Conservation (phyloP, 305 asterid species). For the Solanum chacoense region DNA sequence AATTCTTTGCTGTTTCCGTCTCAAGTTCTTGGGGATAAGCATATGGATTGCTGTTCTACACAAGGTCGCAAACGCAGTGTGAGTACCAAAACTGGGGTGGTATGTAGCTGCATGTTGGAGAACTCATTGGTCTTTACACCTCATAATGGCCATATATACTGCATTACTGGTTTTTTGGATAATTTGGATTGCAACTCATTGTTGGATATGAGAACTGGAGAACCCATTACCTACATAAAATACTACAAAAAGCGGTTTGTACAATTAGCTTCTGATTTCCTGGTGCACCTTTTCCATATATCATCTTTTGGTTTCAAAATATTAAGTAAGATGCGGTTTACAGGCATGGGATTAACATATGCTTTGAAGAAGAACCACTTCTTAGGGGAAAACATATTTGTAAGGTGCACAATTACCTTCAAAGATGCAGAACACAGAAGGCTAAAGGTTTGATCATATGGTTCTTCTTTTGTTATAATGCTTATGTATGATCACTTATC, state of each 20-base stretch:
- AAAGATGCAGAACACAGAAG: constrained; percentile 25
- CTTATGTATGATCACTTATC: background rate
- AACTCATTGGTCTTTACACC: constrained; percentile 63
- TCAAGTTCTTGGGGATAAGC: constrained; percentile 7
- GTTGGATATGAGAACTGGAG: constrained; percentile 31
- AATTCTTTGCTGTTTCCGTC: constrained; percentile 15
- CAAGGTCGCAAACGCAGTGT: constrained; percentile 11
- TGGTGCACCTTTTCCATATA: background rate
- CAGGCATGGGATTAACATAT: constrained; percentile 55
- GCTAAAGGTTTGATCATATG: constrained; percentile 34
- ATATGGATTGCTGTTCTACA: constrained; percentile 5
- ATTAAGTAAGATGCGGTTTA: background rate
- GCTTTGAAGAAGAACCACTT: constrained; percentile 30
- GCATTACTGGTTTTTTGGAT: constrained; percentile 34
- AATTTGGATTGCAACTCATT: constrained; percentile 32
- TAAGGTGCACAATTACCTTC: constrained; percentile 50
- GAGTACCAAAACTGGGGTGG: constrained; percentile 36
- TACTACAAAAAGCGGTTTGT: constrained; percentile 39
- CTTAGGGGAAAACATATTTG: constrained; percentile 37
- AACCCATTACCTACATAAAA: constrained; percentile 30
- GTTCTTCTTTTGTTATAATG: background rate
- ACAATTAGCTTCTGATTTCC: background rate
- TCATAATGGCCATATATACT: constrained; percentile 50
- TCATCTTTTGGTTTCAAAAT: background rate
- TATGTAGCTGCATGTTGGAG: constrained; percentile 51